Evolutionary conservation across 345 rosid species (phyloP).

Genomic region (Litchi chinensis): DNA sequence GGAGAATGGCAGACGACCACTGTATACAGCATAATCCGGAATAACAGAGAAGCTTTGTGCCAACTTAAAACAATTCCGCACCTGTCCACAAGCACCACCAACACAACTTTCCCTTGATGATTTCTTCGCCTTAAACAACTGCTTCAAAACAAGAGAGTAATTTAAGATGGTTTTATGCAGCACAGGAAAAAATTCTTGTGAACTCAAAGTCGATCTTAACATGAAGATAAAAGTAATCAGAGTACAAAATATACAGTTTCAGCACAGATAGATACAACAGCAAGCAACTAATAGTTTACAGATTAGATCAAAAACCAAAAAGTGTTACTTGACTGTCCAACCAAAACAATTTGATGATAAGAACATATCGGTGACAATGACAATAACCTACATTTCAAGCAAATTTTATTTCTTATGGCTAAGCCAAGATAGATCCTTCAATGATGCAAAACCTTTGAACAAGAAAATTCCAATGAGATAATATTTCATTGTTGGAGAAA

Average conservation of each 20-base stretch:
- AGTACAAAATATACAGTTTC: neutral
- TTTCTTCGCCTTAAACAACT: slow-evolving; percentile 90
- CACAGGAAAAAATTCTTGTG: neutral
- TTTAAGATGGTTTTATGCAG: neutral
- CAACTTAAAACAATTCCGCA: slow-evolving; percentile 28
- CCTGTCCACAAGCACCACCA: slow-evolving; percentile 99
- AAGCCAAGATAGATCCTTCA: neutral
- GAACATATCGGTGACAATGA: neutral
- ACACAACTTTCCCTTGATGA: slow-evolving; percentile 93
- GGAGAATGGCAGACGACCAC: neutral
- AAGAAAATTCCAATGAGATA: no score
- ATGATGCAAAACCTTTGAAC: neutral
- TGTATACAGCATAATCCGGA: slow-evolving; percentile 9
- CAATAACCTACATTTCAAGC: neutral
- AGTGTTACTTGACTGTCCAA: neutral
- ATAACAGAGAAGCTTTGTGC: neutral
- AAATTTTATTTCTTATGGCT: neutral
- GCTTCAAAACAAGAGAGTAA: slow-evolving; percentile 22
- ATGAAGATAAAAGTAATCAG: neutral
- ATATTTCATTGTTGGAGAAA: no score
- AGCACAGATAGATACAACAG: neutral
- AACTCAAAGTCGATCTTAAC: neutral
- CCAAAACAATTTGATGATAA: neutral
- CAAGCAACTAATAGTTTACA: neutral
- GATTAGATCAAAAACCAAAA: neutral